Conservation (phyloP, 129 eudicot species). For the Flaveria sonorensis region DNA sequence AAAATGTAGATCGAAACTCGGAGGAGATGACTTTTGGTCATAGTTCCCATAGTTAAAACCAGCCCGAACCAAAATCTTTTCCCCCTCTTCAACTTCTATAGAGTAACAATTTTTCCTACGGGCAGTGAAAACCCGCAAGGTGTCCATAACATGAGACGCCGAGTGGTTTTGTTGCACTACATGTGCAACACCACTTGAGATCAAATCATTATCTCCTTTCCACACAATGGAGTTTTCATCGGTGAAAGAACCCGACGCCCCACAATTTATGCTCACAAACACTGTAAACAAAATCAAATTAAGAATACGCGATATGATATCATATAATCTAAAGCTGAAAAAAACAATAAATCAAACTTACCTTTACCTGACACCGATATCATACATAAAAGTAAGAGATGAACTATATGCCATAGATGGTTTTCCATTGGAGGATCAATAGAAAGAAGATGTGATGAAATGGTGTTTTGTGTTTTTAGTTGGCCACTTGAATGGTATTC, state of each 20-base stretch:
- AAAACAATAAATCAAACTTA: neutral
- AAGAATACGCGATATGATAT: neutral
- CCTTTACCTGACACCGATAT: constrained; percentile 26
- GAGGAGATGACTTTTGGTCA: constrained; percentile 59
- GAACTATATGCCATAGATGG: constrained; percentile 27
- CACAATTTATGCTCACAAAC: constrained; percentile 56
- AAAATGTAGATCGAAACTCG: constrained; percentile 57
- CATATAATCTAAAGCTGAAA: neutral
- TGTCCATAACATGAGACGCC: constrained; percentile 43
- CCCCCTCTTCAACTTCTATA: constrained; percentile 28
- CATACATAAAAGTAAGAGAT: constrained; percentile 9
- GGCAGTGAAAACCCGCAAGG: constrained; percentile 56
- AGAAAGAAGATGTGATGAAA: neutral
- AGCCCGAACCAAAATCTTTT: constrained; percentile 51
- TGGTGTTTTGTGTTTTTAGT: constrained; percentile 12
- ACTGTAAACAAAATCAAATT: constrained; percentile 32
- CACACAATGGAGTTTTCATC: constrained; percentile 50
- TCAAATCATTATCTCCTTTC: constrained; percentile 47
- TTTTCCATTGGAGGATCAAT: too few species aligned
- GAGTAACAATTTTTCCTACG: constrained; percentile 54
- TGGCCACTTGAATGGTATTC: neutral
- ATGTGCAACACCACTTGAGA: constrained; percentile 42
- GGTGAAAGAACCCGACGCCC: constrained; percentile 38
- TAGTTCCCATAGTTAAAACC: constrained; percentile 75
- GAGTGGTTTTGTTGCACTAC: constrained; percentile 42